A percentile compares a stretch with the other conserved stretches of the same genome.
These are phyloP conservation scores for Typha latifolia DNA, from an alignment of 176 grass and related monocot genomes.

Conservation along the genomic window DNA sequence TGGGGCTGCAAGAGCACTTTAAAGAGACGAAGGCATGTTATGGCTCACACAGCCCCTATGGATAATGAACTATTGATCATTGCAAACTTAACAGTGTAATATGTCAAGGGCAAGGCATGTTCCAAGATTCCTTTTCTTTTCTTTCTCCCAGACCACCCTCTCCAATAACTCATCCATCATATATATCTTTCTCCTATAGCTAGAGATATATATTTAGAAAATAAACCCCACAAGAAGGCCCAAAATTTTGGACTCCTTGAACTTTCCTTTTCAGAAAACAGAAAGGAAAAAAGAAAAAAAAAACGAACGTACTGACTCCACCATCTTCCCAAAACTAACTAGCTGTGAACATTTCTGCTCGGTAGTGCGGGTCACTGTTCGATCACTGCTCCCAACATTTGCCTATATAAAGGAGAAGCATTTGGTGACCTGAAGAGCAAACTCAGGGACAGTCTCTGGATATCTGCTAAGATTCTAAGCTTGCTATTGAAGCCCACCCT, in stretches of 20 bases:
- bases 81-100: background rate
- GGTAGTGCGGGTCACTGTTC: background rate
- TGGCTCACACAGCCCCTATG: background rate
- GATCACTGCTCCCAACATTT: background rate
- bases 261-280: slow-evolving; percentile 2
- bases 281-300: too few relatives aligned
- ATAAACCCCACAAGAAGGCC: background rate
- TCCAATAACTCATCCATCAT: slow-evolving; percentile 1
- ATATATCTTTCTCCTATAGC: background rate
- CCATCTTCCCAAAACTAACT: background rate
- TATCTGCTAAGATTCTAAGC: background rate
- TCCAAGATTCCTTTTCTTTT: background rate
- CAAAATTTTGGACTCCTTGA: slow-evolving; percentile 4
- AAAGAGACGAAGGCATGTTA: background rate
- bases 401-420: slow-evolving; percentile 5
- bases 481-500: too few relatives aligned
- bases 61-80: background rate
- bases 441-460: background rate
- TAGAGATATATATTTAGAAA: background rate
- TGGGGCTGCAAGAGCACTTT: background rate
- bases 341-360: background rate
- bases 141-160: background rate
- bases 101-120: background rate
- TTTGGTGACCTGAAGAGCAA: background rate
- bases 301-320: background rate